phyloP scores from a whole-genome alignment of 139 green algal species.

The Chlamydomonas eustigma region DNA sequence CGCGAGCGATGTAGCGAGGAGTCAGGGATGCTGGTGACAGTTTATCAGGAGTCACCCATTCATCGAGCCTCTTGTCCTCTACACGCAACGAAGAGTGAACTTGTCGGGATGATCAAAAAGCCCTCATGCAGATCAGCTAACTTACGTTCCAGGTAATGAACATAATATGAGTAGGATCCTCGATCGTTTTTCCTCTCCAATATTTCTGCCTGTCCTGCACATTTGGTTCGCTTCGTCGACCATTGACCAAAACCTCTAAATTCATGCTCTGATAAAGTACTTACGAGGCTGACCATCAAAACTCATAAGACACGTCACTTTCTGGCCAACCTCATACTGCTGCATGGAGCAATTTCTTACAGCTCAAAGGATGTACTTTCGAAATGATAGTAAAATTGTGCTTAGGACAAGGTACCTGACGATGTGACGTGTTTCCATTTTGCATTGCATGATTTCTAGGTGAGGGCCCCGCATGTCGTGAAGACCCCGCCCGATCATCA shows the following conservation, averaged over 20 bases:
- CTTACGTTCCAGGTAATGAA: slow-evolving; percentile 88
- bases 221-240: not conserved
- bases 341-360: not conserved
- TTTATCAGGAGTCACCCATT: slow-evolving; percentile 72
- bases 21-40: slow-evolving; percentile 15
- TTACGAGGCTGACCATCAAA: slow-evolving; percentile 5
- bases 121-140: too few relatives aligned
- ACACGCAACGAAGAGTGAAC: too few relatives aligned
- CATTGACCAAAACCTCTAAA: not conserved
- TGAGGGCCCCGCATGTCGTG: not conserved
- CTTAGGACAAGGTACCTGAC: not conserved
- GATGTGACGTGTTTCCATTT: not conserved
- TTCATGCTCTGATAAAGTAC: not conserved
- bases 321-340: slow-evolving; percentile 1
- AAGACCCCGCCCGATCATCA: not conserved
- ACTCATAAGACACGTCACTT: not conserved
- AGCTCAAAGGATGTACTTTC: not conserved
- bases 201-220: slow-evolving; percentile 44
- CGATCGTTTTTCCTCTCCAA: slow-evolving; percentile 34
- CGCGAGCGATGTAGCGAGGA: slow-evolving; percentile 17
- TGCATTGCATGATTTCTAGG: not conserved
- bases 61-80: slow-evolving; percentile 83
- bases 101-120: not conserved
- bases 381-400: not conserved
- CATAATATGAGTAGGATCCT: slow-evolving; percentile 62